Conservation (phyloP, 1,139 yeast genomes). For the Yamadazyma aaseri region DNA sequence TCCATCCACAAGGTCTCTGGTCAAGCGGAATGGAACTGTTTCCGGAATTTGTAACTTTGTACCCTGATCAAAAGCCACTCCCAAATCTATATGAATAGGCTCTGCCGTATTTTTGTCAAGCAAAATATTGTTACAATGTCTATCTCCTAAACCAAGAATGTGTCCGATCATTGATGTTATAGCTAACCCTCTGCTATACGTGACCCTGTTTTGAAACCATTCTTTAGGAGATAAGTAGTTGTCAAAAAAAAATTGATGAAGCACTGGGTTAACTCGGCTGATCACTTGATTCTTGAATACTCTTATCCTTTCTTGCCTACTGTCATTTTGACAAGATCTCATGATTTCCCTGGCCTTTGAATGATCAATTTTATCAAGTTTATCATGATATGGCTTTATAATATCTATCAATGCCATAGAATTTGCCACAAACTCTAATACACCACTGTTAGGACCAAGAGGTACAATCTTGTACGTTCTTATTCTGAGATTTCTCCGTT, state of each 20-base stretch:
- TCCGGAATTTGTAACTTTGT: constrained; percentile 83
- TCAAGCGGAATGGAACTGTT: constrained; percentile 86
- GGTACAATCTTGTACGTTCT: constrained; percentile 91
- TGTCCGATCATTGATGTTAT: constrained; percentile 84
- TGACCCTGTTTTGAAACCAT: constrained; percentile 70
- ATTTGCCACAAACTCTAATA: constrained; percentile 84
- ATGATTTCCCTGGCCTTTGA: constrained; percentile 65
- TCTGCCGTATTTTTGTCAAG: constrained; percentile 81
- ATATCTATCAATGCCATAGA: constrained; percentile 73
- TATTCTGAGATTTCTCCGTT: constrained; percentile 56
- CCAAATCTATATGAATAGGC: constrained; percentile 93
- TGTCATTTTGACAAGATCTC: constrained; percentile 54
- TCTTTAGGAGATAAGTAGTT: constrained; percentile 62
- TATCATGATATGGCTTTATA: constrained; percentile 56
- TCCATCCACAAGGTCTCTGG: constrained; percentile 90
- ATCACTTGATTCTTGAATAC: constrained; percentile 48
- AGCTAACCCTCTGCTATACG: constrained; percentile 79
- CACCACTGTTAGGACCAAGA: constrained; percentile 81
- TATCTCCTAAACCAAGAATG: constrained; percentile 87
- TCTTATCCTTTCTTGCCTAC: constrained; percentile 45
- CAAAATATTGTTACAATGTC: constrained; percentile 88
- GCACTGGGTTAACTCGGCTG: constrained; percentile 59
- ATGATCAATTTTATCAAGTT: constrained; percentile 39
- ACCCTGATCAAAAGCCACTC: constrained; percentile 95
- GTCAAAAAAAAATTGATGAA: constrained; percentile 69